Percentiles rank a stretch among this genome's conserved stretches.
phyloP scores from a whole-genome alignment of 306 rosid genomes.

The Morella rubra region DNA sequence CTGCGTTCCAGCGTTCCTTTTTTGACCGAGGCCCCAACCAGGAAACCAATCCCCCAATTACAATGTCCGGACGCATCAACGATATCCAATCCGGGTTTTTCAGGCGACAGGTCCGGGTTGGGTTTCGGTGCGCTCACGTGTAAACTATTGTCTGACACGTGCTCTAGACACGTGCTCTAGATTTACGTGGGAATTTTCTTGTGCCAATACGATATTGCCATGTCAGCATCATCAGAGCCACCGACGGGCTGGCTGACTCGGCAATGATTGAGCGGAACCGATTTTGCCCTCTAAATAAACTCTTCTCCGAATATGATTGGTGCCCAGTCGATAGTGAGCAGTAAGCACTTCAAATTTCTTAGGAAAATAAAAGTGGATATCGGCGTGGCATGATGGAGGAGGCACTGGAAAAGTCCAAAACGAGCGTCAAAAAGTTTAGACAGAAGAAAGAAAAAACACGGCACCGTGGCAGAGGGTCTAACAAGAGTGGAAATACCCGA shows the following conservation, averaged over 20 bases:
- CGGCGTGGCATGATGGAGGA: background rate
- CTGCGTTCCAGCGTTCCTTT: slow-evolving; percentile 32
- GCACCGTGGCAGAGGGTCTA: background rate
- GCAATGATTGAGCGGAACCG: no score
- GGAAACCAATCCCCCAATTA: slow-evolving; percentile 38
- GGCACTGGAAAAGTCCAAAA: background rate
- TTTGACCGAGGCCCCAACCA: slow-evolving; percentile 51
- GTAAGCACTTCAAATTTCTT: no score
- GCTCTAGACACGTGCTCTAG: no score
- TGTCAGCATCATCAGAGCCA: background rate
- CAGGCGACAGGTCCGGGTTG: slow-evolving; percentile 50
- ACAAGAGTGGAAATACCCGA: no score
- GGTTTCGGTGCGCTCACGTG: slow-evolving; percentile 44
- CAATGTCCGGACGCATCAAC: slow-evolving; percentile 56
- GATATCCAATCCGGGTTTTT: slow-evolving; percentile 46
- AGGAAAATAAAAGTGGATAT: no score
- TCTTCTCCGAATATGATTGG: no score
- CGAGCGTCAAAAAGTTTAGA: background rate
- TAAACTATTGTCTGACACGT: background rate
- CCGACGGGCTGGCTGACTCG: background rate
- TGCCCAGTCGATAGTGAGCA: no score
- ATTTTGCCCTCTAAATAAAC: no score
- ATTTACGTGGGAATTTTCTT: no score
- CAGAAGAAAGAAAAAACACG: background rate
- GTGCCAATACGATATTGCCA: slow-evolving; percentile 12